Evolutionary conservation across 2,329 filamentous ascomycete species (phyloP).

Genomic region (Ustulina deusta): DNA sequence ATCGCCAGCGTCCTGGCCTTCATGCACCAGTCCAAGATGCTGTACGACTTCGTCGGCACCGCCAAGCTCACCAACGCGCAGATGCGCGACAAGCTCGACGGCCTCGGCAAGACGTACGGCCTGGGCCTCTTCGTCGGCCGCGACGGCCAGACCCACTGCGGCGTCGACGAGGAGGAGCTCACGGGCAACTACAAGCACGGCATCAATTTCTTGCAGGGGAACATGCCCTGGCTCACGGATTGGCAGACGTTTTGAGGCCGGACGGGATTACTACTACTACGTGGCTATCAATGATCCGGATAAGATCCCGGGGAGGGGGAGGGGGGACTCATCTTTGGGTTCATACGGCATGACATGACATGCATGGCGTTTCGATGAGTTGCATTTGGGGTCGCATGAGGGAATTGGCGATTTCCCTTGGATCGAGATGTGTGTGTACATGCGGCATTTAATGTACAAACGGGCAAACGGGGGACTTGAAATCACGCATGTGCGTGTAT

Average conservation of each 20-base stretch:
- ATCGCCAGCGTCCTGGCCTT: slow-evolving; percentile 82
- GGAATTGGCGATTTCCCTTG: slow-evolving; percentile 9
- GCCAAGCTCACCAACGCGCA: slow-evolving; percentile 69
- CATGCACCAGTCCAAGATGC: slow-evolving; percentile 84
- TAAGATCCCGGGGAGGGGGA: neutral
- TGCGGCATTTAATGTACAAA: slow-evolving; percentile 21
- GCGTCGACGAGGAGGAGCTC: slow-evolving; percentile 81
- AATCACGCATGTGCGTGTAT: slow-evolving; percentile 1
- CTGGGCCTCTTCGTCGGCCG: slow-evolving; percentile 81
- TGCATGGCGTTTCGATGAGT: slow-evolving; percentile 29
- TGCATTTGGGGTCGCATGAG: slow-evolving; percentile 11
- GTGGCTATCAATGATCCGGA: neutral
- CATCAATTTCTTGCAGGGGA: slow-evolving; percentile 60
- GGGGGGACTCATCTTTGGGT: neutral
- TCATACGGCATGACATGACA: slow-evolving; percentile 5
- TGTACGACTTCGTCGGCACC: slow-evolving; percentile 79
- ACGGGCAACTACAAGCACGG: slow-evolving; percentile 74
- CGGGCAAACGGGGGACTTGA: slow-evolving; percentile 28
- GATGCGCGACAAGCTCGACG: slow-evolving; percentile 72
- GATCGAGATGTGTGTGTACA: neutral
- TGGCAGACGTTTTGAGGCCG: slow-evolving; percentile 52
- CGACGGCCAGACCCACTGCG: slow-evolving; percentile 79
- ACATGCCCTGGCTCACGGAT: slow-evolving; percentile 64
- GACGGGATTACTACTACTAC: neutral
- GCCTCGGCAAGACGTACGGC: slow-evolving; percentile 75